Base-by-base conservation (phyloP, 306 rosid genomes). In the Quercus dentata region DNA sequence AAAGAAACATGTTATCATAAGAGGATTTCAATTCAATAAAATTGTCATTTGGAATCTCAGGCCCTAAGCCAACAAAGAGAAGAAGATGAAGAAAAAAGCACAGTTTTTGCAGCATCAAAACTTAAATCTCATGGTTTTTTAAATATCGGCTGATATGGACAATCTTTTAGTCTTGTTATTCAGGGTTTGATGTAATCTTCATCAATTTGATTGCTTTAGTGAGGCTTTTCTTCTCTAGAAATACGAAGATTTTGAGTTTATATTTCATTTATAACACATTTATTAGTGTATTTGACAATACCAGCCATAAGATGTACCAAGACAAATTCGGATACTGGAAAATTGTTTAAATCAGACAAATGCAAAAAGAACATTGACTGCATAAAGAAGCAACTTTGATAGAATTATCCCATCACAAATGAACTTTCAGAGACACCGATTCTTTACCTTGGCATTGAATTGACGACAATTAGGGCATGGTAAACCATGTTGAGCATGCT, bases 391-490 rank as follows among this genome's bases (percentile, higher is more conserved):
- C 72, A 67, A 67, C 52, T 67, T 67, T 21, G 51, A 67, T 6
- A 10, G 25, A 58, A 35, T 8, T 44, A 69, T 17, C 31, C 20
- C 7, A 19, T 41, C 28, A 41, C 3, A 56, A 61, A 58, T 21
- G 4, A 54, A 14, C 8, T 44, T 49, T 17, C 18, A 6, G 35
- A 27, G 52, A 58, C 14, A 18, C 68, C 14, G 17, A 77, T 46
- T 80, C 71, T 81, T 80, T 76, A 94, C 98, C 98, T 94, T 94
- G 20, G 89, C 93, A 88, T 94, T 94, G 72, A 83, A 83, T 77
- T 94, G 98, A 62, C 97, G 87, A 85, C 98, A 94, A 72, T 56
- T 88, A 67, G 97, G 97, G 85, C 98, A 94, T 59, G 74, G 11
- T 20, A 73, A 76, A 65, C 87, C 91, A 35, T 20, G 83, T 41